Evolutionary conservation across 176 grass and related monocot genomes (phyloP), one percentile per base, ranked within the genome.

Genomic region (Hyparrhenia diplandra): DNA sequence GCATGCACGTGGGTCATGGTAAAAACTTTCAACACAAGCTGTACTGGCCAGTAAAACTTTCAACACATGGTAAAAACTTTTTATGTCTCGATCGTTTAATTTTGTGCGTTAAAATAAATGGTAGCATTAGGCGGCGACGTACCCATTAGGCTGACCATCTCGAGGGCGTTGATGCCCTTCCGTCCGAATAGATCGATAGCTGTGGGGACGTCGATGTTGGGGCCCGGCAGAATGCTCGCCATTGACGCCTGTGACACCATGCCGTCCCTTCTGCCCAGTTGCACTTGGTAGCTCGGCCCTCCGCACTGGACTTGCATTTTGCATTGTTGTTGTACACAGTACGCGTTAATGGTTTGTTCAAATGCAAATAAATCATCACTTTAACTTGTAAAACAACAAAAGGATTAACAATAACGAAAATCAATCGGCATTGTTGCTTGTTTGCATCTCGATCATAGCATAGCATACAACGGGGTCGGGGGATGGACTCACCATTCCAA

Each of bases 121-220:
- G 14, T 18, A 28, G 21, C 41, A 27, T 39, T n/a, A 66, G 18
- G 6, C 32, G 8, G 47, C 14, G 32, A 61, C 67, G 16, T 94
- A 94, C 94, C 94, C 69, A 95, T 87, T 4, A 98, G 95, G 67
- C 90, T 76, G 79, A 80, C 88, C 90, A 89, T 92, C 71, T 98
- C 92, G 24, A 73, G 67, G 32, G 52, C 64, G 80, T 45, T 88
- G 62, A 98, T 69, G 25, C 90, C 92, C 84, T 92, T 98, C 12
- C 69, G 40, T 10, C 41, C 27, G 58, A 94, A 98, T 34, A 77
- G 58, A 13, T 69, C 11, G 7, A 89, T 75, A 54, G 95, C 92
- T 8, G 77, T 77, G 5, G 83, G 52, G 32, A 89, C 77, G 5
- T 87, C 62, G 39, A 93, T 52, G 12, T 82, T 25, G 1, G 81